These are phyloP conservation scores for Fusarium sp. DNA, from an alignment of 2,329 filamentous ascomycete genomes.

Conservation along the genomic window DNA sequence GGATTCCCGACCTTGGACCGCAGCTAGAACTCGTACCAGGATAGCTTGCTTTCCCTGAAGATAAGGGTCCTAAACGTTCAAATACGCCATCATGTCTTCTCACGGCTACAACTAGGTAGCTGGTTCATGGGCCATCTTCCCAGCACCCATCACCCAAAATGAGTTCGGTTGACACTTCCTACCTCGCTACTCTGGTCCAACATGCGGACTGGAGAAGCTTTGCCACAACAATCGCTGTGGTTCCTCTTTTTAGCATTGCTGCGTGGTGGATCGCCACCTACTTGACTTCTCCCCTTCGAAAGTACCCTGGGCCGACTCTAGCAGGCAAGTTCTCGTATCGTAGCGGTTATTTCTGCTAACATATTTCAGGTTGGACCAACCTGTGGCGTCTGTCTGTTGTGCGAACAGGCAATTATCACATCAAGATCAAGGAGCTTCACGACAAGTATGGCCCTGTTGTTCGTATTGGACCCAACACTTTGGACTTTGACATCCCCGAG, in stretches of 20 bases:
- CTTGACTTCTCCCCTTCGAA: conserved; percentile 29
- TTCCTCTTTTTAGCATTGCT: conserved; percentile 28
- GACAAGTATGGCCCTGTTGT: conserved; percentile 54
- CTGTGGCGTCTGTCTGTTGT: conserved; percentile 52
- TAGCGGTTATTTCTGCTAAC: background rate
- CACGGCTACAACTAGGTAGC: background rate
- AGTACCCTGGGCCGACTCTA: conserved; percentile 31
- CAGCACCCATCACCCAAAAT: conserved; percentile 12
- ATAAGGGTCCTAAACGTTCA: background rate
- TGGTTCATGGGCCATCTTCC: background rate
- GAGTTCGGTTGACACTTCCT: conserved; percentile 25
- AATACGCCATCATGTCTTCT: conserved; percentile 7
- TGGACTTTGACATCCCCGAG: conserved; percentile 52
- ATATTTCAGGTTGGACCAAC: conserved; percentile 46
- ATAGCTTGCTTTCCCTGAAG: background rate
- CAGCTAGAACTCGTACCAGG: background rate
- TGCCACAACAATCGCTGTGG: conserved; percentile 5
- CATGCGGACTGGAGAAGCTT: conserved; percentile 25
- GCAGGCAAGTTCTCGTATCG: conserved; percentile 19
- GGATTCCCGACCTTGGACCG: background rate
- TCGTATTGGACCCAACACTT: conserved; percentile 53
- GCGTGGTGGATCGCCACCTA: conserved; percentile 31
- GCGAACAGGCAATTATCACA: conserved; percentile 44
- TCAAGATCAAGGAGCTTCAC: conserved; percentile 50
- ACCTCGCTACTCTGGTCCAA: conserved; percentile 11